Percentiles rank a stretch among this genome's conserved stretches.
These are phyloP conservation scores for Penicillium bovifimosum DNA, from an alignment of 495 filamentous ascomycete species.

Conservation along the genomic window DNA sequence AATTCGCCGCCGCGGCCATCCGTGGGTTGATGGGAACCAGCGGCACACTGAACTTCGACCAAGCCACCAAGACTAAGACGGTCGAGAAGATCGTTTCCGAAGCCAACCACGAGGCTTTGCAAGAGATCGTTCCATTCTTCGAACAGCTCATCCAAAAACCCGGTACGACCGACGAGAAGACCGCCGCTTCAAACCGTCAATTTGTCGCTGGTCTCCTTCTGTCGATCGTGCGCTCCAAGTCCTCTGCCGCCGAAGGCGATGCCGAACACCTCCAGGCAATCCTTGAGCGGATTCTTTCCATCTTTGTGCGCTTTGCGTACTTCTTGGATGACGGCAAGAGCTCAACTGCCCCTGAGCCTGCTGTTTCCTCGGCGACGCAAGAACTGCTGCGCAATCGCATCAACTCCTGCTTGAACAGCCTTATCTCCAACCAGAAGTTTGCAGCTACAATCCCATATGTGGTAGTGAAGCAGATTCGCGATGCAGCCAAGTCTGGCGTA, in stretches of 20 bases:
- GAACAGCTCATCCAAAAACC: conserved; percentile 37
- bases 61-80: conserved; percentile 82
- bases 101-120: conserved; percentile 47
- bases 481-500: conserved; percentile 36
- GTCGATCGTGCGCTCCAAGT: conserved; percentile 38
- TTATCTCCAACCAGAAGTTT: conserved; percentile 58
- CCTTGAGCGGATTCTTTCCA: conserved; percentile 37
- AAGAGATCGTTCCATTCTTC: conserved; percentile 38
- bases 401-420: conserved; percentile 59
- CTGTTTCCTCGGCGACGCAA: conserved; percentile 55
- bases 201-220: conserved; percentile 45
- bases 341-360: conserved; percentile 31
- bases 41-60: conserved; percentile 76
- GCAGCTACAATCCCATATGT: conserved; percentile 44
- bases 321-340: conserved; percentile 27
- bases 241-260: conserved; percentile 28
- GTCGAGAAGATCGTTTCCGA: conserved; percentile 66
- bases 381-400: conserved; percentile 65
- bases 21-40: conserved; percentile 59
- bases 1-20: conserved; percentile 54
- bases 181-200: conserved; percentile 42
- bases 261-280: conserved; percentile 25
- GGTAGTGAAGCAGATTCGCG: conserved; percentile 49
- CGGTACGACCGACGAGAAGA: conserved; percentile 38
- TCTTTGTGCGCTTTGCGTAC: conserved; percentile 42